A percentile compares a stretch with the other conserved stretches of the same genome.
These are phyloP conservation scores for Davidsoniella neocaledoniae DNA, from an alignment of 2,329 filamentous ascomycete genomes.

Conservation along the genomic window DNA sequence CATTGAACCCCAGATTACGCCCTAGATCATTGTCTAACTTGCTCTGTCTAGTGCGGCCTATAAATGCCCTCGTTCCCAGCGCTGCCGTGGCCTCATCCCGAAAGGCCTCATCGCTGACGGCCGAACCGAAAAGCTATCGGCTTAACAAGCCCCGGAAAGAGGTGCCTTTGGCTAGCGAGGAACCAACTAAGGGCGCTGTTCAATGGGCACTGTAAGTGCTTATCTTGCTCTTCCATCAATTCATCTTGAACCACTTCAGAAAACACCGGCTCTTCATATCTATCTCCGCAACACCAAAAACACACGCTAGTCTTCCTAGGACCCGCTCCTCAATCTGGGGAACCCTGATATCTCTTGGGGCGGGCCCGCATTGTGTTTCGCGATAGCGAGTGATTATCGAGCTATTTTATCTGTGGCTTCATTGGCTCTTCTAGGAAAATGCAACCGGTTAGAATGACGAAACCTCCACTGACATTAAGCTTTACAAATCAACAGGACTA, in stretches of 20 bases:
- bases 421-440: no score
- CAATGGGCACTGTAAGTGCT: constrained; percentile 70
- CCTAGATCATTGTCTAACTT: neutral
- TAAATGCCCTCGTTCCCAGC: constrained; percentile 42
- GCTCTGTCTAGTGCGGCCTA: constrained; percentile 42
- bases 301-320: neutral
- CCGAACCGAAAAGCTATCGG: constrained; percentile 31
- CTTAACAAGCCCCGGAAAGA: constrained; percentile 36
- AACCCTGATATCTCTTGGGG: neutral
- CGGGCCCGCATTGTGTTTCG: no score
- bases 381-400: no score
- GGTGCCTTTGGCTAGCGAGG: constrained; percentile 62
- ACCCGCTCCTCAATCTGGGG: neutral
- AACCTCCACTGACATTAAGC: constrained; percentile 7
- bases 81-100: constrained; percentile 49
- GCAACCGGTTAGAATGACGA: neutral
- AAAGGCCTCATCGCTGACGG: constrained; percentile 41
- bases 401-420: no score
- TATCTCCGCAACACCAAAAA: neutral
- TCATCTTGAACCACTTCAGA: neutral
- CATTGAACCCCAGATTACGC: no score
- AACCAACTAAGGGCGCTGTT: constrained; percentile 60
- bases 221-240: neutral
- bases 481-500: constrained; percentile 36
- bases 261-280: neutral